Conservation (phyloP, 768 basidiomycete species). For the Boletus reticuloceps region DNA sequence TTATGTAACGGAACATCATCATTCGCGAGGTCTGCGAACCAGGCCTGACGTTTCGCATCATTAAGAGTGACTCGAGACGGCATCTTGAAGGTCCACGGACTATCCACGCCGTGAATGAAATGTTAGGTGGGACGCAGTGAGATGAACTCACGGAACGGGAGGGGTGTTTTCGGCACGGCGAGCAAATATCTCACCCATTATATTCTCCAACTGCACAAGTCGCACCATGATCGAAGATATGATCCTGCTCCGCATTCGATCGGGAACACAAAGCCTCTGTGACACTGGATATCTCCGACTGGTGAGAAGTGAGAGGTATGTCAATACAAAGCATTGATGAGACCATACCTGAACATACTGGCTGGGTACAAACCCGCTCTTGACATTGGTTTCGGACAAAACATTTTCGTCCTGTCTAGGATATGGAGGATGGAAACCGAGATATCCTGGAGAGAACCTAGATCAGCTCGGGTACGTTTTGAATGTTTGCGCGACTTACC, state of each 20-base stretch:
- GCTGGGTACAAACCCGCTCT: constrained; percentile 57
- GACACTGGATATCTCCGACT: constrained; percentile 24
- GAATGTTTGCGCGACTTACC: constrained; percentile 39
- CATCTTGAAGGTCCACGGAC: constrained; percentile 69
- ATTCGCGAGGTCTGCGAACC: constrained; percentile 83
- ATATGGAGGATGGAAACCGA: constrained; percentile 73
- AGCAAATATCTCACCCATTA: constrained; percentile 75
- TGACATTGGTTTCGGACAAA: constrained; percentile 61
- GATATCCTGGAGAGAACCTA: constrained; percentile 50
- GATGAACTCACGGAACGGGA: constrained; percentile 56
- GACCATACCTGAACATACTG: constrained; percentile 56
- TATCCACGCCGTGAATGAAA: constrained; percentile 1
- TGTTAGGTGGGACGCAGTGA: neutral
- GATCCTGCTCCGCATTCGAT: constrained; percentile 35
- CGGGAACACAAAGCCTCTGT: constrained; percentile 13
- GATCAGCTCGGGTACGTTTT: neutral
- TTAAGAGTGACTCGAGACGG: constrained; percentile 82
- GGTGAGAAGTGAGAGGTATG: neutral
- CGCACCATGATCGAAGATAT: constrained; percentile 50
- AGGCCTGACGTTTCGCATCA: constrained; percentile 73
- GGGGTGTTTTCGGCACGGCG: constrained; percentile 58
- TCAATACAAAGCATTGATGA: neutral
- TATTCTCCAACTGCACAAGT: constrained; percentile 60
- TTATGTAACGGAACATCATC: constrained; percentile 78
- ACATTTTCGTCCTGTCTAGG: constrained; percentile 74